These are phyloP conservation scores for Jacaranda mimosifolia DNA, from an alignment of 257 asterid species.

Conservation along the genomic window DNA sequence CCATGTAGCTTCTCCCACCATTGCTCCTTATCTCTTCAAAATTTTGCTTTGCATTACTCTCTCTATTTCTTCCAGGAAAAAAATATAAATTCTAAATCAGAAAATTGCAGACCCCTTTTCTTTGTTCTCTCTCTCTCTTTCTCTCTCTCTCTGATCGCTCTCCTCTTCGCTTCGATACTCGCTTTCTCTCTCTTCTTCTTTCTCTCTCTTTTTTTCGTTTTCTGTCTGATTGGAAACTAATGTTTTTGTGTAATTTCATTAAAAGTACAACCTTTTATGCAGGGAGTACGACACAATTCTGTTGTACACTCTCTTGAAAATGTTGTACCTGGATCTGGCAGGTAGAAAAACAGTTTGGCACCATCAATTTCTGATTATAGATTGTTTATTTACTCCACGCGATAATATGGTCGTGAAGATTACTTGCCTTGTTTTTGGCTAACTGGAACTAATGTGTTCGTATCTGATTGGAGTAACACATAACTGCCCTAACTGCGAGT, in stretches of 20 bases:
- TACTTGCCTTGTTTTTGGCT: conserved; percentile 40
- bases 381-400: conserved; percentile 38
- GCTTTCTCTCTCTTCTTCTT: conserved; percentile 54
- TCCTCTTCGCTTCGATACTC: conserved; percentile 49
- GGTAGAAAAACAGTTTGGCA: conserved; percentile 46
- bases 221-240: conserved; percentile 48
- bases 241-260: conserved; percentile 40
- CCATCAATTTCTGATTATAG: conserved; percentile 40
- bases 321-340: conserved; percentile 47
- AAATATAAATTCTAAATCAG: conserved; percentile 42
- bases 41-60: conserved; percentile 52
- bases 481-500: conserved; percentile 27
- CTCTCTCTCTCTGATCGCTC: conserved; percentile 63
- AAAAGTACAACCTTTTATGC: conserved; percentile 42
- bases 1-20: conserved; percentile 49
- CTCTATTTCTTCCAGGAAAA: conserved; percentile 24
- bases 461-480: not conserved
- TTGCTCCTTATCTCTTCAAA: conserved; percentile 47
- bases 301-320: conserved; percentile 39
- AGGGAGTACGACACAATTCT: conserved; percentile 2
- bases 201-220: conserved; percentile 41
- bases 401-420: accelerated
- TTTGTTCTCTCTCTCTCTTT: conserved; percentile 51
- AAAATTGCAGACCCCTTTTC: conserved; percentile 58
- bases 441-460: conserved; percentile 8